Base-by-base conservation (phyloP, 306 rosid genomes). In the Purshia tridentata region DNA sequence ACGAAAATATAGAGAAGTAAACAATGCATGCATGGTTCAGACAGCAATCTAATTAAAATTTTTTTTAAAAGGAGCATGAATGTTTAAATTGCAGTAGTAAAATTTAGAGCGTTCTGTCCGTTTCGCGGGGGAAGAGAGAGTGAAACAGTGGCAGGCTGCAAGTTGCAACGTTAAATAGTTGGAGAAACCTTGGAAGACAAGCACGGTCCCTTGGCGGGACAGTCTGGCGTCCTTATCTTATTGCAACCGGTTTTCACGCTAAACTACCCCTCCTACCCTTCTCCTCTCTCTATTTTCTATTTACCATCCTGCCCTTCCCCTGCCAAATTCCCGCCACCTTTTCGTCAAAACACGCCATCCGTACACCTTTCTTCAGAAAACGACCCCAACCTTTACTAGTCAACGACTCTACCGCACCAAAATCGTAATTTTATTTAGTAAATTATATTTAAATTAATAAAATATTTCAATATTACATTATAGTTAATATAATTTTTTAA, bases 171-270 rank as follows among this genome's bases (percentile, higher is more conserved):
- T 35, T 29, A 44, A 20, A 46, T 9, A 45, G 57, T 47, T 46
- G 55, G 42, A 29, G 20, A 5, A 22, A 16, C 74, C 64, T 58
- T 50, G 75, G 60, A 77, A n/a, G 72, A 77, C 63, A 61, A 61
- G 67, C 19, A 53, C n/a, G n/a, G n/a, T n/a, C 46, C 72, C 65
- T 84, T 91, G 90, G 91, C 85, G 86, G 93, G 93, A 92, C 96
- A 92, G 89, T 84, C 96, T 92, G 96, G 88, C 92, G 67, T 66
- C 52, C 77, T 80, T 76, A 77, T 80, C 83, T 55, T 63, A 53
- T 14, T 56, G 42, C 92, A 92, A 82, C 78, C 84, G 39, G 14
- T 80, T 87, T 78, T 29, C 22, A 19, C 52, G 22, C 59, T 82
- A 40, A 81, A 88, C 76, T 85, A 88, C 91, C 54, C 50, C 50